Evolutionary conservation across 2,329 filamentous ascomycete genomes (phyloP).

Genomic region (Apiospora malaysiana): DNA sequence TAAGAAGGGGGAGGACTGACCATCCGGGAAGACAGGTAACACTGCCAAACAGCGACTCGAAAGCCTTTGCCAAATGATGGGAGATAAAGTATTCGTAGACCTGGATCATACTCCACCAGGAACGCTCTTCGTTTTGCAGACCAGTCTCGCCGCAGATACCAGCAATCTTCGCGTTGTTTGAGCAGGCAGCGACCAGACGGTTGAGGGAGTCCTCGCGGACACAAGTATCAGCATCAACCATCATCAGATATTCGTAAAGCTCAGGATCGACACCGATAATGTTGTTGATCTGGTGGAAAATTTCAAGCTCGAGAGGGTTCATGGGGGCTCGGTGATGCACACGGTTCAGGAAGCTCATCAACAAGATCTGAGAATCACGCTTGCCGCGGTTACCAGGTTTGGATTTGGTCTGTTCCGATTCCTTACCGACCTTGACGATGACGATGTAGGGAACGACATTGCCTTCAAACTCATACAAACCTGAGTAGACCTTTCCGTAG

Average conservation of each 20-base stretch:
- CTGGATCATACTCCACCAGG: constrained; percentile 99
- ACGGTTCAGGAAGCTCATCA: constrained; percentile 97
- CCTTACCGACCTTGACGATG: constrained; percentile 95
- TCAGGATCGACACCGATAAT: constrained; percentile 98
- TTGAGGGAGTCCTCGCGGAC: constrained; percentile 93
- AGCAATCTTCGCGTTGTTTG: constrained; percentile 93
- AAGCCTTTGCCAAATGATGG: constrained; percentile 94
- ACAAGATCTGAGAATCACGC: constrained; percentile 93
- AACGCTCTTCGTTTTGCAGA: constrained; percentile 91
- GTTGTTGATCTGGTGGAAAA: constrained; percentile 99
- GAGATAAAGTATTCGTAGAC: constrained; percentile 99
- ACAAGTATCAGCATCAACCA: constrained; percentile 97
- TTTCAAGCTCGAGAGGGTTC: constrained; percentile 94
- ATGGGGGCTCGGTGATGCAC: constrained; percentile 94
- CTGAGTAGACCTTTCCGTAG: constrained; percentile 98
- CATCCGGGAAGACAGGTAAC: constrained; percentile 99
- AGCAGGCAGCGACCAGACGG: constrained; percentile 87
- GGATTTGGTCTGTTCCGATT: constrained; percentile 86
- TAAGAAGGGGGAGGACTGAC: constrained; percentile 61
- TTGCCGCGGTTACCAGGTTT: constrained; percentile 99
- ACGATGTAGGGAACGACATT: constrained; percentile 97
- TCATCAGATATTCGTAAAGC: constrained; percentile 94
- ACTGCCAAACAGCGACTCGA: constrained; percentile 96
- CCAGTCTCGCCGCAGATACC: constrained; percentile 98
- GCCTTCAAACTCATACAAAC: constrained; percentile 95